These are phyloP conservation scores for Microbotryum saponariae DNA, from an alignment of 1,284 basidiomycete genomes.

Conservation along the genomic window DNA sequence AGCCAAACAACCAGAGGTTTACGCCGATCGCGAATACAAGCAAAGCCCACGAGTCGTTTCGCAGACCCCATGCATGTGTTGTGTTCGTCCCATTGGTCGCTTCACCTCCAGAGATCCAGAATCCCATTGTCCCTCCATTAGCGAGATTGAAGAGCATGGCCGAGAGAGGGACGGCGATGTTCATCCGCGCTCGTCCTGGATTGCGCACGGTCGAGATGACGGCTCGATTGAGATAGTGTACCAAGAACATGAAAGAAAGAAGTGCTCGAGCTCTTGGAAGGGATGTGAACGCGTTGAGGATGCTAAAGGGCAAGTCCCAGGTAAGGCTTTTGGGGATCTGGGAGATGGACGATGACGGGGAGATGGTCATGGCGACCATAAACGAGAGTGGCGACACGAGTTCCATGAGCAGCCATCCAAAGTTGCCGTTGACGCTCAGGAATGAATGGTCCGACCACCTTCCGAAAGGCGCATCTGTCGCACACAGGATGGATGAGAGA, in stretches of 20 bases:
- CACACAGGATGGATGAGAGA: too few relatives aligned
- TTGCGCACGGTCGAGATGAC: constrained; percentile 24
- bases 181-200: constrained; percentile 19
- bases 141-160: constrained; percentile 22
- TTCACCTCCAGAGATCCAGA: constrained; percentile 10
- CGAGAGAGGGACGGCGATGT: constrained; percentile 18
- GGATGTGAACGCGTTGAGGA: background rate
- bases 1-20: constrained; percentile 27
- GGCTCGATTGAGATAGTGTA: constrained; percentile 25
- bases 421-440: constrained; percentile 34
- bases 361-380: constrained; percentile 16
- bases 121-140: constrained; percentile 22
- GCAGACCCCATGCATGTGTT: background rate
- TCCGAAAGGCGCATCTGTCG: constrained; percentile 40
- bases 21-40: constrained; percentile 27
- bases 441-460: constrained; percentile 27
- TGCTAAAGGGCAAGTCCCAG: background rate
- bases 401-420: constrained; percentile 39
- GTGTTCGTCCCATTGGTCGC: background rate
- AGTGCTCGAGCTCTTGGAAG: constrained; percentile 15
- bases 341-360: background rate
- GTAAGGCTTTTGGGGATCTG: background rate
- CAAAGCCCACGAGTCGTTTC: background rate
- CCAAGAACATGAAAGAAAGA: constrained; percentile 16
- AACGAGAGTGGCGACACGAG: constrained; percentile 32